Evolutionary conservation across 805 yeast genomes (phyloP).

Genomic region (Cyberlindnera lachancei): DNA sequence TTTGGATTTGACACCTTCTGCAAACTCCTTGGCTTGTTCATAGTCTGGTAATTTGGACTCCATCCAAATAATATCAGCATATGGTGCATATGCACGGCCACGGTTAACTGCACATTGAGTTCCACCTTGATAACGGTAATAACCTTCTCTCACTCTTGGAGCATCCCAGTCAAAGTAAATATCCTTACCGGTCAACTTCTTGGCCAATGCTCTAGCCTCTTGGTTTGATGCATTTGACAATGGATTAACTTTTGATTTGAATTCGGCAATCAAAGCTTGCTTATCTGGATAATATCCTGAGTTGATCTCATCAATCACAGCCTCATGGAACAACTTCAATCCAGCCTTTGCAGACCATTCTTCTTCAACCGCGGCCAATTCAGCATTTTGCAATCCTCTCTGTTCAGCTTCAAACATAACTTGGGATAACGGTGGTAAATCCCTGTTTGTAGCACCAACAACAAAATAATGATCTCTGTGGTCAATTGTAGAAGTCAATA

Average conservation of each 20-base stretch:
- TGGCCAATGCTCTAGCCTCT: conserved; percentile 74
- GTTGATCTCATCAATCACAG: conserved; percentile 77
- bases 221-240: conserved; percentile 66
- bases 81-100: conserved; percentile 92
- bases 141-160: conserved; percentile 93
- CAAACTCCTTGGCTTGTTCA: conserved; percentile 89
- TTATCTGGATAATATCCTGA: conserved; percentile 52
- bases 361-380: conserved; percentile 64
- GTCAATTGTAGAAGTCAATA: conserved; percentile 89
- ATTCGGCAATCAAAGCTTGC: conserved; percentile 53
- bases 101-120: conserved; percentile 96
- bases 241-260: conserved; percentile 65
- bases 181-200: conserved; percentile 70
- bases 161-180: conserved; percentile 91
- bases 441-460: conserved; percentile 85
- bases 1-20: conserved; percentile 76
- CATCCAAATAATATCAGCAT: conserved; percentile 96
- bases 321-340: conserved; percentile 83
- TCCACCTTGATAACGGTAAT: conserved; percentile 93
- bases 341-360: conserved; percentile 82
- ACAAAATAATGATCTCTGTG: conserved; percentile 90
- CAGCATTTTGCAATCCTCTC: conserved; percentile 63
- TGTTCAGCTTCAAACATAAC: conserved; percentile 78
- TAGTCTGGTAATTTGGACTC: conserved; percentile 93
- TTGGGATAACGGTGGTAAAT: conserved; percentile 63